phyloP scores from a whole-genome alignment of 192 early-diverging fungal species.

The Lunasporangiospora selenospora region DNA sequence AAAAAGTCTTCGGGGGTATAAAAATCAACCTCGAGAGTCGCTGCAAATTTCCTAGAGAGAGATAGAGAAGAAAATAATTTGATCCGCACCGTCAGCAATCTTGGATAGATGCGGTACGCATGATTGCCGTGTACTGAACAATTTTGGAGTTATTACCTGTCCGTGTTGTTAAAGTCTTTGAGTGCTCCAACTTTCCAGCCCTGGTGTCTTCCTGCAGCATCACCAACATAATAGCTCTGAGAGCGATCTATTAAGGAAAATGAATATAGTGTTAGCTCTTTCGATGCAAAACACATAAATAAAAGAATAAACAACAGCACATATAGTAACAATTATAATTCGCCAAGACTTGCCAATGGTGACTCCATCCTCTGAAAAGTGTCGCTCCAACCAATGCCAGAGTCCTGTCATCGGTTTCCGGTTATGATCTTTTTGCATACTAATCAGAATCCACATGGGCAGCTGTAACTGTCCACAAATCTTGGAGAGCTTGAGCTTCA shows the following conservation, averaged over 20 bases:
- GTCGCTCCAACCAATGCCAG: constrained; percentile 63
- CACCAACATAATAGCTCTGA: constrained; percentile 87
- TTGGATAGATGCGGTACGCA: too few species aligned
- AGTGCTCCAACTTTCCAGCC: constrained; percentile 65
- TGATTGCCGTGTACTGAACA: neutral
- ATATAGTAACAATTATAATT: constrained; percentile 53
- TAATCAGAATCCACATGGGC: constrained; percentile 77
- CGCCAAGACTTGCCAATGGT: constrained; percentile 40
- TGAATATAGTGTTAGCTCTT: neutral
- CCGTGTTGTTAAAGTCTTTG: constrained; percentile 85
- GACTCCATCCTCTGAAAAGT: constrained; percentile 50
- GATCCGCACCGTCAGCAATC: too few species aligned
- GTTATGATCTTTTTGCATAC: constrained; percentile 69
- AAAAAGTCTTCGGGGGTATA: constrained; percentile 87
- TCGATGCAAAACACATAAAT: constrained; percentile 39
- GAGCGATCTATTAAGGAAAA: constrained; percentile 51
- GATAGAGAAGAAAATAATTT: constrained; percentile 1
- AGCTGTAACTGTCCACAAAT: constrained; percentile 51
- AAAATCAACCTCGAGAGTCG: constrained; percentile 75
- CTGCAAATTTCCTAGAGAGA: constrained; percentile 72
- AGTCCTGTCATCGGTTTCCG: constrained; percentile 81
- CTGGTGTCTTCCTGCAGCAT: constrained; percentile 85
- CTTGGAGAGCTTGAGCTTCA: constrained; percentile 54
- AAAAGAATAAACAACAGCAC: constrained; percentile 36
- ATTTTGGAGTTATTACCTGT: constrained; percentile 51